Conservation (phyloP, 2,329 filamentous ascomycete genomes). For the Pseudogymnoascus sp. region DNA sequence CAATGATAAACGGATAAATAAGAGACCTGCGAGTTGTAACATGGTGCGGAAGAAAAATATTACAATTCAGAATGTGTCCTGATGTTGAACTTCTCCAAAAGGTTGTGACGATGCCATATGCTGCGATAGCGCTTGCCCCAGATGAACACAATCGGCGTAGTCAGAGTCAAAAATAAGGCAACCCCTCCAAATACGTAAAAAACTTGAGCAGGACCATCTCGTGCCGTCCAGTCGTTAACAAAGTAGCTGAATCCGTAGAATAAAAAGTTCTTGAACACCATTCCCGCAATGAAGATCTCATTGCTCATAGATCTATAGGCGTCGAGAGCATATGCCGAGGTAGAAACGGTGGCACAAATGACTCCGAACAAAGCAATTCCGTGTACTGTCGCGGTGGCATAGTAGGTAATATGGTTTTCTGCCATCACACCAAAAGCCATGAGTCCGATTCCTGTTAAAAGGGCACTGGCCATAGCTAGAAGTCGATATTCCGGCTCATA, state of each 20-base stretch:
- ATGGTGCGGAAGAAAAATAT: too few species aligned
- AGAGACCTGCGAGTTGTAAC: too few species aligned
- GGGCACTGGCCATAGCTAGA: neutral
- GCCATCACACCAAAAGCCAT: slow-evolving; percentile 34
- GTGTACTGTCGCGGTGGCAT: slow-evolving; percentile 30
- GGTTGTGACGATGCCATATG: too few species aligned
- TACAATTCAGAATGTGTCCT: too few species aligned
- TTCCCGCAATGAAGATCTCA: slow-evolving; percentile 38
- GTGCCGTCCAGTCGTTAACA: slow-evolving; percentile 36
- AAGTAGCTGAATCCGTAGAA: slow-evolving; percentile 39
- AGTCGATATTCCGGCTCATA: neutral
- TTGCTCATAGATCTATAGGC: slow-evolving; percentile 35
- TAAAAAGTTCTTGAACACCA: slow-evolving; percentile 40
- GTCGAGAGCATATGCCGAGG: slow-evolving; percentile 33
- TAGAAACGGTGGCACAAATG: slow-evolving; percentile 27
- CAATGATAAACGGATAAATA: too few species aligned
- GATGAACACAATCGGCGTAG: neutral
- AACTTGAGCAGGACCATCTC: slow-evolving; percentile 30
- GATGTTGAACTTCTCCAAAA: too few species aligned
- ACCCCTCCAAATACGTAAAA: slow-evolving; percentile 34
- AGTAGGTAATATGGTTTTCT: slow-evolving; percentile 19
- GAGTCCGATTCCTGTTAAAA: neutral
- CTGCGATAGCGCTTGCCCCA: neutral
- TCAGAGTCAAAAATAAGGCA: neutral
- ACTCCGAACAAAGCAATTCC: slow-evolving; percentile 23